These are phyloP conservation scores for Pecoramyces ruminantium DNA, from an alignment of 192 early-diverging fungal genomes.

Conservation along the genomic window DNA sequence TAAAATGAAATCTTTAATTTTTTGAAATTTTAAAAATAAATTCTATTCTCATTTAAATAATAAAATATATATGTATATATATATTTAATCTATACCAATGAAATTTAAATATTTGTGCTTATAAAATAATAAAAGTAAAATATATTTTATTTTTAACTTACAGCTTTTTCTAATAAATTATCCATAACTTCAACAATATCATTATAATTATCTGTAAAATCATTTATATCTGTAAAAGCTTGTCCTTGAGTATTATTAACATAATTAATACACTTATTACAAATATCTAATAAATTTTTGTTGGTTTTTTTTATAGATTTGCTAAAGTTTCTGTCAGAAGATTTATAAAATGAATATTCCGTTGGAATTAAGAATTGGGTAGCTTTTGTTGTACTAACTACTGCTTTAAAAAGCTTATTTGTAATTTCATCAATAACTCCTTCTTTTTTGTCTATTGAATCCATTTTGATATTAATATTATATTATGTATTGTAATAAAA, in stretches of 20 bases:
- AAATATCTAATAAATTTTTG: not conserved
- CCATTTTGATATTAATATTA: not conserved
- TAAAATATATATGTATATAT: no score
- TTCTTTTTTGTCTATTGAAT: not conserved
- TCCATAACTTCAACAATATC: conserved; percentile 59
- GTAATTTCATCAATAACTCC: not conserved
- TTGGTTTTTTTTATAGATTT: not conserved
- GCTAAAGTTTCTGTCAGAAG: not conserved
- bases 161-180: conserved; percentile 61
- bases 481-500: no score
- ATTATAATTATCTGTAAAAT: conserved; percentile 44
- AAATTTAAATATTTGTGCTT: no score
- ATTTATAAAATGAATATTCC: not conserved
- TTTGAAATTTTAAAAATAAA: no score
- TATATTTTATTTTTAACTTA: conserved; percentile 9
- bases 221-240: conserved; percentile 27
- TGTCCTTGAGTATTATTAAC: not conserved
- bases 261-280: not conserved
- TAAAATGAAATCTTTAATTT: no score
- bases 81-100: no score
- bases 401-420: not conserved
- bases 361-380: not conserved
- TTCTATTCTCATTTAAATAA: no score
- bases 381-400: not conserved
- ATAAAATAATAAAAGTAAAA: not conserved